phyloP scores from a whole-genome alignment of 148 eudicot genomes.

The Diospyros lotus region DNA sequence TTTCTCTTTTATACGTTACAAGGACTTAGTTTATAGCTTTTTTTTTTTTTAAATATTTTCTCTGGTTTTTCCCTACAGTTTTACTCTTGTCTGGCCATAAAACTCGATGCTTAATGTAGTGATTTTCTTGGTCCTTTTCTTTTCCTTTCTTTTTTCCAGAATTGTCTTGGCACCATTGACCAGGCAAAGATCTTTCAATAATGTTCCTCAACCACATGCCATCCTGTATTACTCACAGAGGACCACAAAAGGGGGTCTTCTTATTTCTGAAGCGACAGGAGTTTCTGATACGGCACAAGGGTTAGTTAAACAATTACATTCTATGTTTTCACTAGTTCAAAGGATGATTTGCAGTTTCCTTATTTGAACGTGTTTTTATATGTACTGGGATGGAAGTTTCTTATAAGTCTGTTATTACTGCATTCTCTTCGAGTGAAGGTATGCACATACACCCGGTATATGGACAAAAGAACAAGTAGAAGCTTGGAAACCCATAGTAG shows the following conservation, averaged over 20 bases:
- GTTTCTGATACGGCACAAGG: conserved; percentile 52
- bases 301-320: conserved; percentile 10
- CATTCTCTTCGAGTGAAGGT: conserved; percentile 12
- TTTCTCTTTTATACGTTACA: background rate
- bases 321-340: background rate
- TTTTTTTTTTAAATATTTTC: background rate
- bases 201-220: conserved; percentile 51
- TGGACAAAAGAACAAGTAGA: conserved; percentile 48
- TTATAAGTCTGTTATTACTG: background rate
- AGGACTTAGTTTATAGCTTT: background rate
- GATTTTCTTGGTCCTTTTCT: no score
- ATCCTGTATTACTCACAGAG: conserved; percentile 45
- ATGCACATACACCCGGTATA: conserved; percentile 34
- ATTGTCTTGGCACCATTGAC: conserved; percentile 45
- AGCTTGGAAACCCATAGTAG: conserved; percentile 59
- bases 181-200: conserved; percentile 41
- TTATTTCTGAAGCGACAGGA: conserved; percentile 45
- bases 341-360: background rate
- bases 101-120: background rate
- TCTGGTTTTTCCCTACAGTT: background rate
- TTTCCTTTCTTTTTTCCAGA: conserved; percentile 14
- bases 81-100: background rate
- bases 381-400: background rate
- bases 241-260: conserved; percentile 47
- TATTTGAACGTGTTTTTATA: background rate